These are phyloP conservation scores for Penicillium sclerotiorum DNA, from an alignment of 2,329 filamentous ascomycete genomes.

Conservation along the genomic window DNA sequence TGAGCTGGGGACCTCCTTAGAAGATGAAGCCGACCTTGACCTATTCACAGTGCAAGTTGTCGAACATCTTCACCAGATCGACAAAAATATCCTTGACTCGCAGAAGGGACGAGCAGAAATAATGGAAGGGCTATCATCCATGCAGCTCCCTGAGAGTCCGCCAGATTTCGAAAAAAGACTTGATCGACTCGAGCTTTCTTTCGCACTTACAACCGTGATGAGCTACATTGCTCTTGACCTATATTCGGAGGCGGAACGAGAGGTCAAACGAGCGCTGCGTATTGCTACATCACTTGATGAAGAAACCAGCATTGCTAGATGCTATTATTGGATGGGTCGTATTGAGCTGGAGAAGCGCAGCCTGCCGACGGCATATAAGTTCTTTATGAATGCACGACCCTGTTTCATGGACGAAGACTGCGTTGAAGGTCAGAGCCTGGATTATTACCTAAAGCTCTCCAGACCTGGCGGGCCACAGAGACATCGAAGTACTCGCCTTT, in stretches of 20 bases:
- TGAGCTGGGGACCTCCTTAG: background rate
- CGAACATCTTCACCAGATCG: background rate
- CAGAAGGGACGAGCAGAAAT: background rate
- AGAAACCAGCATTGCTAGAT: slow-evolving; percentile 16
- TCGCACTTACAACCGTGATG: background rate
- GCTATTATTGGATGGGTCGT: slow-evolving; percentile 32
- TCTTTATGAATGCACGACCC: slow-evolving; percentile 20
- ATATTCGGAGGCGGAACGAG: slow-evolving; percentile 8
- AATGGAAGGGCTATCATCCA: background rate
- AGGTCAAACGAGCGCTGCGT: slow-evolving; percentile 7
- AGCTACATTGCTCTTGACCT: slow-evolving; percentile 1
- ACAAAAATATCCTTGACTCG: background rate
- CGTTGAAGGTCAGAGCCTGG: slow-evolving; percentile 20
- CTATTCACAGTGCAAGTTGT: background rate
- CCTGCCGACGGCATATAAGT: slow-evolving; percentile 15
- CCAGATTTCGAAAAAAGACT: background rate
- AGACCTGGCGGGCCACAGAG: background rate
- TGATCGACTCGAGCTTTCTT: background rate
- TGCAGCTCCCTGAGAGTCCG: background rate
- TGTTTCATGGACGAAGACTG: slow-evolving; percentile 19
- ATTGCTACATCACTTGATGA: slow-evolving; percentile 9
- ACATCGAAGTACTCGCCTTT: background rate
- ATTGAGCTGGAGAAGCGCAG: slow-evolving; percentile 23
- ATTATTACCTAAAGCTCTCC: slow-evolving; percentile 10
- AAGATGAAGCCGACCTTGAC: background rate